Evolutionary conservation across 768 basidiomycete species (phyloP).

Genomic region (Mycena crocata): DNA sequence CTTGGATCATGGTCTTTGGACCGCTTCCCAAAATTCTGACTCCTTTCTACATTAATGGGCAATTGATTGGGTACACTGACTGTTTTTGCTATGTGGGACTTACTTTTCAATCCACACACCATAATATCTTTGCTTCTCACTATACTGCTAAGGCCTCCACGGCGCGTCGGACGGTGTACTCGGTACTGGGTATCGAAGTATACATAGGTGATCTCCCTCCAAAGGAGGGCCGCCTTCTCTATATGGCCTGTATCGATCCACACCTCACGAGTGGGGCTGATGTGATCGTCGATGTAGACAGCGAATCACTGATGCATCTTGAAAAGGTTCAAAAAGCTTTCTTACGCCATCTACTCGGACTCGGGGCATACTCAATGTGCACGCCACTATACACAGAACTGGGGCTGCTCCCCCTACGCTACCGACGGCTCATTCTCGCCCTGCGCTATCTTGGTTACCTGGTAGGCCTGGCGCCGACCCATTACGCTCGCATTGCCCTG

Average conservation of each 20-base stretch:
- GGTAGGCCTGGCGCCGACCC: background rate
- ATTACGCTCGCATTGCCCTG: background rate
- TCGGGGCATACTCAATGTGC: conserved; percentile 13
- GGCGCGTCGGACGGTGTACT: background rate
- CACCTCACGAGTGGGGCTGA: conserved; percentile 8
- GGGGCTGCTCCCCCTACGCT: conserved; percentile 30
- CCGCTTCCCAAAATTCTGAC: background rate
- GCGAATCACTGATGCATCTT: background rate
- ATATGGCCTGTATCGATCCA: conserved; percentile 9
- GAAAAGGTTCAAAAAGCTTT: conserved; percentile 50
- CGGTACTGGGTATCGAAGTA: background rate
- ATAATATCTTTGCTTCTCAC: background rate
- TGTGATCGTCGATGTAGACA: background rate
- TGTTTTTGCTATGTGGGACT: conserved; percentile 6
- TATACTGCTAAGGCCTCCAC: background rate
- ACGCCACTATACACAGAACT: conserved; percentile 36
- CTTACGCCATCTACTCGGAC: conserved; percentile 31
- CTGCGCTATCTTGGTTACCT: conserved; percentile 23
- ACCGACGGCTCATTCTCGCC: conserved; percentile 28
- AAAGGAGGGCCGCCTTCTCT: conserved; percentile 3
- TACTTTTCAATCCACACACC: background rate
- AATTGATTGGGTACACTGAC: background rate
- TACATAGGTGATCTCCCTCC: conserved; percentile 2
- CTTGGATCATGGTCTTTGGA: background rate
- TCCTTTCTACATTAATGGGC: background rate